A percentile compares a stretch with the other conserved stretches of the same genome.
These are phyloP conservation scores for Skeletonema potamos DNA, from an alignment of 108 stramenopile species.

Conservation along the genomic window DNA sequence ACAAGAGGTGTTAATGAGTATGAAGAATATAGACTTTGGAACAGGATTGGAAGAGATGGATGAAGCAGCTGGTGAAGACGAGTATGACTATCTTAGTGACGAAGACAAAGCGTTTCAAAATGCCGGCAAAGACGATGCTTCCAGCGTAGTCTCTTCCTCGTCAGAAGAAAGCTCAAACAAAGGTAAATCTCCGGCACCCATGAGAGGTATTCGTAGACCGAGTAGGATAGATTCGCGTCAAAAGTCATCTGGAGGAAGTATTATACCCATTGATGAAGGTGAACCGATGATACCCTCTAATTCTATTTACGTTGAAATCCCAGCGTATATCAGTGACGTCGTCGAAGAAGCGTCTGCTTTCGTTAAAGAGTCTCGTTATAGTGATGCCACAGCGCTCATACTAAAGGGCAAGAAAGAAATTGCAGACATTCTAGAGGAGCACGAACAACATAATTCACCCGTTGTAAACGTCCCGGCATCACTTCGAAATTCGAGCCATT, in stretches of 20 bases:
- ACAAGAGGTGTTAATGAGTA: slow-evolving; percentile 73
- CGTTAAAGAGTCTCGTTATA: slow-evolving; percentile 80
- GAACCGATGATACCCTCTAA: slow-evolving; percentile 3
- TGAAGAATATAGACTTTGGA: slow-evolving; percentile 86
- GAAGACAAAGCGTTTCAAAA: slow-evolving; percentile 37
- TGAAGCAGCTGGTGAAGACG: slow-evolving; percentile 33
- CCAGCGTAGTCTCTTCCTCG: slow-evolving; percentile 42
- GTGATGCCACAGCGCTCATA: slow-evolving; percentile 78
- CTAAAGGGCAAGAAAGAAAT: slow-evolving; percentile 77
- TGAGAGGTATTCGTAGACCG: slow-evolving; percentile 19
- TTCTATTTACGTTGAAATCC: slow-evolving; percentile 60
- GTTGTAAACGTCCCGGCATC: slow-evolving; percentile 10
- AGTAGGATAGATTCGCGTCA: slow-evolving; percentile 6
- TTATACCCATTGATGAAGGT: slow-evolving; percentile 16
- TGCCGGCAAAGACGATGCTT: slow-evolving; percentile 8
- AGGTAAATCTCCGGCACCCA: slow-evolving; percentile 20
- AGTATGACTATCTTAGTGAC: slow-evolving; percentile 37
- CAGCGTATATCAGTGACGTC: slow-evolving; percentile 71
- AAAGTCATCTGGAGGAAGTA: slow-evolving; percentile 14
- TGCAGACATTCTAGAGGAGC: slow-evolving; percentile 47
- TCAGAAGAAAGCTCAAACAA: slow-evolving; percentile 28
- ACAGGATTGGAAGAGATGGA: slow-evolving; percentile 49
- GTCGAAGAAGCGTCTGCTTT: slow-evolving; percentile 78
- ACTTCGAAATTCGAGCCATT: background rate
- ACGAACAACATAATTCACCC: slow-evolving; percentile 17